A percentile compares a stretch with the other conserved stretches of the same genome.
Evolutionary conservation across 176 grass and related monocot genomes (phyloP).

Genomic region (Aegilops longissima): DNA sequence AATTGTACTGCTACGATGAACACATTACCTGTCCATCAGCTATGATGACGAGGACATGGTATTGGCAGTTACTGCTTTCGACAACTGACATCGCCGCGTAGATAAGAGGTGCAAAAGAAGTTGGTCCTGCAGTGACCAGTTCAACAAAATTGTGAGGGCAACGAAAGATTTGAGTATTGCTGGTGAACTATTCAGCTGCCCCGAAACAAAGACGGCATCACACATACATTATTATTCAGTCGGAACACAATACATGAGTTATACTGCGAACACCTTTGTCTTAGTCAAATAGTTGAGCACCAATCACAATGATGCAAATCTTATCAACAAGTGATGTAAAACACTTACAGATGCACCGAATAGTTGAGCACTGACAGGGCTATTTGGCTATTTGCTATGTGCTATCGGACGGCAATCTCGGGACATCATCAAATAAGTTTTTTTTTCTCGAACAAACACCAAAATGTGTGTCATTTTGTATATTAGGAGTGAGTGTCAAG

Average conservation of each 20-base stretch:
- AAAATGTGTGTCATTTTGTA: not conserved
- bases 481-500: not conserved
- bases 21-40: conserved; percentile 84
- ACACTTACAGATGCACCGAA: not conserved
- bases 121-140: conserved; percentile 63
- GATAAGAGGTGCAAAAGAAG: conserved; percentile 91
- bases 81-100: conserved; percentile 72
- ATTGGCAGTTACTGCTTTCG: conserved; percentile 79
- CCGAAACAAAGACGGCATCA: not conserved
- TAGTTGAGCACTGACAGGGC: too few relatives aligned
- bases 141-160: not conserved
- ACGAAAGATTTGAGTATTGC: not conserved
- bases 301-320: not conserved
- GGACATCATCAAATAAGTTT: not conserved
- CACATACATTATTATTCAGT: not conserved
- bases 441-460: not conserved
- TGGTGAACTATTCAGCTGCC: not conserved
- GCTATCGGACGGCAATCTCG: not conserved
- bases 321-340: not conserved
- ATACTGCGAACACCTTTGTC: not conserved
- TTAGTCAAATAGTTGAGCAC: not conserved
- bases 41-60: conserved; percentile 96
- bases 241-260: conserved; percentile 8
- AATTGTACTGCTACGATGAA: conserved; percentile 22
- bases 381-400: not conserved